Percentiles rank a stretch among this genome's conserved stretches.
Conservation (phyloP, 1,284 basidiomycete species). For the Tilletia horrida region DNA sequence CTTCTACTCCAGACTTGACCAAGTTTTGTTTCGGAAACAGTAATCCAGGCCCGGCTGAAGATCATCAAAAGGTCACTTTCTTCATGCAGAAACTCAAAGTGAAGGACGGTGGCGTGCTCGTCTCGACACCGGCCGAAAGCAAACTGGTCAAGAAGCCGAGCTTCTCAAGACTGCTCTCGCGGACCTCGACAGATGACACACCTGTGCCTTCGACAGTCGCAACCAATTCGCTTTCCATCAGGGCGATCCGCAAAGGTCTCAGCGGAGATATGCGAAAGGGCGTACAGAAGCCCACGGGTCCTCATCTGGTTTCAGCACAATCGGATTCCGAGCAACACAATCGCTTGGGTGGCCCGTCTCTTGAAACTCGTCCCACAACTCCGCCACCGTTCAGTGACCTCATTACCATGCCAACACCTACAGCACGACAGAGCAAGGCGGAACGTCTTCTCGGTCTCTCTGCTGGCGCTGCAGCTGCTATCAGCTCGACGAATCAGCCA, state of each 20-base stretch:
- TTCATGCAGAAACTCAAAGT: background rate
- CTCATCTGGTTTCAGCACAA: background rate
- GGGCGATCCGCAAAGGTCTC: background rate
- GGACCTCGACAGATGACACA: background rate
- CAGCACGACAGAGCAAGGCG: slow-evolving; percentile 6
- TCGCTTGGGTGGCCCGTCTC: background rate
- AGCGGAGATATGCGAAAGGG: background rate
- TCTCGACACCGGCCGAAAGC: background rate
- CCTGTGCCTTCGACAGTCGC: background rate
- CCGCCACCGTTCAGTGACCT: slow-evolving; percentile 14
- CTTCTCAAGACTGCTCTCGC: background rate
- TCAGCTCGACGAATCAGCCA: background rate
- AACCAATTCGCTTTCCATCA: background rate
- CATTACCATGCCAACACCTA: slow-evolving; percentile 13
- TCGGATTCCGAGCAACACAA: background rate
- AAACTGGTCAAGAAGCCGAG: background rate
- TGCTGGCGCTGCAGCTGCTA: slow-evolving; percentile 8
- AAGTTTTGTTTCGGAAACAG: background rate
- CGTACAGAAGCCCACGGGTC: background rate
- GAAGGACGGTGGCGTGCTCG: background rate
- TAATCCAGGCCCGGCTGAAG: background rate
- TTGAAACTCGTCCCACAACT: background rate
- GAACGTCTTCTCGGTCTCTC: slow-evolving; percentile 10
- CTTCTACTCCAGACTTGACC: too few species aligned
- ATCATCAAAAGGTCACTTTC: background rate